phyloP scores from a whole-genome alignment of 768 basidiomycete genomes.

The Leccinum incarnatum region DNA sequence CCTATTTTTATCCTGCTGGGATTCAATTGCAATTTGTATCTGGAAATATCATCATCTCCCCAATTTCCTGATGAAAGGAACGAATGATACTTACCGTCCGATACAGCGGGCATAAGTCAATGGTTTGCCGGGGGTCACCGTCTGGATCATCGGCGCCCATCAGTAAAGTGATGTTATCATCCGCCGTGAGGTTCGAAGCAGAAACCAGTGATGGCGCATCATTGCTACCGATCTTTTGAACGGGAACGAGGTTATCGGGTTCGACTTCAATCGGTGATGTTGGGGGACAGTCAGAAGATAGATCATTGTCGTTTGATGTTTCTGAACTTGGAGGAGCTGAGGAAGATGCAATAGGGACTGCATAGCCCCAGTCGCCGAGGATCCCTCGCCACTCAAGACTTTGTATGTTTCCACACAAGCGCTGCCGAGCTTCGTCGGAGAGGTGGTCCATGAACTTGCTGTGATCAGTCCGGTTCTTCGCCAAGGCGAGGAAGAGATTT shows the following conservation, averaged over 20 bases:
- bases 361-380: background rate
- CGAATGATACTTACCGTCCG: too few relatives aligned
- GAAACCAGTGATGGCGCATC: too few relatives aligned
- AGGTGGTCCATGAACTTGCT: background rate
- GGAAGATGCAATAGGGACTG: background rate
- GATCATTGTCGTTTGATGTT: background rate
- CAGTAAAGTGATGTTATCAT: too few relatives aligned
- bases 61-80: too few relatives aligned
- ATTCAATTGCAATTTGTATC: too few relatives aligned
- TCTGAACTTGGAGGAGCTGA: background rate
- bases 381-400: background rate
- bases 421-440: background rate
- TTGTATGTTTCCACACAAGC: background rate
- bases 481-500: background rate
- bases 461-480: background rate
- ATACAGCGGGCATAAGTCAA: too few relatives aligned
- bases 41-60: too few relatives aligned
- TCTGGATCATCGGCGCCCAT: too few relatives aligned
- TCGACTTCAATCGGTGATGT: background rate
- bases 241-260: background rate
- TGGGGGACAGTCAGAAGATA: background rate
- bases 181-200: too few relatives aligned
- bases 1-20: too few relatives aligned
- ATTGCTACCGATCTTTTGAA: background rate
- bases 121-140: too few relatives aligned